Percentiles rank a stretch among this genome's conserved stretches.
Evolutionary conservation across 805 yeast species (phyloP).

Genomic region (Candida khao-thaluensis): DNA sequence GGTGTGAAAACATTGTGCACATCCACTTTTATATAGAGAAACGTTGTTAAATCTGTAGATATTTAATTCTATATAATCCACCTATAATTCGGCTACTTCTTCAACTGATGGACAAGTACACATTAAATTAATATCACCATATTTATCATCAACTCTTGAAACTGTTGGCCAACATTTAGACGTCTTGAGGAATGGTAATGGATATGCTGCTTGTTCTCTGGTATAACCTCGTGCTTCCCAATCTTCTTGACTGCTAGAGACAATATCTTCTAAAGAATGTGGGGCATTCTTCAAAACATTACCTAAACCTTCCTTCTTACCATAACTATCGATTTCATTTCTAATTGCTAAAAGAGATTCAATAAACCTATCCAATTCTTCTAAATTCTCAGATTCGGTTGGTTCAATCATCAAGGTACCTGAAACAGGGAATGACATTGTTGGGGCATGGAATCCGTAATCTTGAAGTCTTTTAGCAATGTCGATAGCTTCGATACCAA

Average conservation of each 20-base stretch:
- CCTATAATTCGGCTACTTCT: constrained; percentile 57
- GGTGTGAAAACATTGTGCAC: no score
- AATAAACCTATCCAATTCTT: constrained; percentile 86
- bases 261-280: constrained; percentile 79
- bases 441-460: constrained; percentile 98
- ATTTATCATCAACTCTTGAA: constrained; percentile 88
- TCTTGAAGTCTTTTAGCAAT: constrained; percentile 96
- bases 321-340: constrained; percentile 72
- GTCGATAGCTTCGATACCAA: constrained; percentile 91
- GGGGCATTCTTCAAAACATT: constrained; percentile 84
- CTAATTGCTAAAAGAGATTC: constrained; percentile 84
- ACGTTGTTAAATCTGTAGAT: no score
- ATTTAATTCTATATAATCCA: no score
- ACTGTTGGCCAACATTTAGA: constrained; percentile 96
- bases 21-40: no score
- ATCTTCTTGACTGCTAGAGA: constrained; percentile 55
- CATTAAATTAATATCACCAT: constrained; percentile 87
- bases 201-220: constrained; percentile 91
- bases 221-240: constrained; percentile 89
- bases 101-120: constrained; percentile 93
- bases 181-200: constrained; percentile 67
- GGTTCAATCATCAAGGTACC: constrained; percentile 98
- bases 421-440: constrained; percentile 98
- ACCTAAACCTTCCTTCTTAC: constrained; percentile 65
- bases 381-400: constrained; percentile 88